Conservation (phyloP, 116 monocot genomes). For the Cymodocea nodosa region DNA sequence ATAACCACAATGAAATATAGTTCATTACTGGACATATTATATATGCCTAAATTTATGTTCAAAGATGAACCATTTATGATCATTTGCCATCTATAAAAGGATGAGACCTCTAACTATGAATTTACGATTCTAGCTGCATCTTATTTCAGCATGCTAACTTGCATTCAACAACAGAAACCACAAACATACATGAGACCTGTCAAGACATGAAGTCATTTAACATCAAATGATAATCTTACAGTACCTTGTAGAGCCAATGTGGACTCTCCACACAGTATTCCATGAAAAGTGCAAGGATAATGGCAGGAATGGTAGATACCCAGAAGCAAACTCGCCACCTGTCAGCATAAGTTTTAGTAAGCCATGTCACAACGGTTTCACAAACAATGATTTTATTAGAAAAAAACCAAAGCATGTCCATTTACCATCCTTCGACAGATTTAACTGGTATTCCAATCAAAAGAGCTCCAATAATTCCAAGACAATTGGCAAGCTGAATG, state of each 20-base stretch:
- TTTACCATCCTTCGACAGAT: constrained; percentile 10
- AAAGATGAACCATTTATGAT: no score
- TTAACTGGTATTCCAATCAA: constrained; percentile 78
- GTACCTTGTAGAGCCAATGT: constrained; percentile 95
- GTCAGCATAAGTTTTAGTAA: constrained; percentile 3
- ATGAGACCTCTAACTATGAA: no score
- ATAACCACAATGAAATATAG: not conserved
- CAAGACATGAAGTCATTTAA: no score
- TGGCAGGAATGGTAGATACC: constrained; percentile 68
- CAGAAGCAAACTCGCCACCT: constrained; percentile 99
- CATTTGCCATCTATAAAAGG: no score
- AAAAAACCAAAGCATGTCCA: not conserved
- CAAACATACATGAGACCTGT: no score
- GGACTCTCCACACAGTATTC: constrained; percentile 97
- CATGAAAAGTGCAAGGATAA: constrained; percentile 61
- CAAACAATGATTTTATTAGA: no score
- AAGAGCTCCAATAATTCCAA: constrained; percentile 78
- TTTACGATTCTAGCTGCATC: no score
- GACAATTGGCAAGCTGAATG: constrained; percentile 95
- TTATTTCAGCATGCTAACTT: no score
- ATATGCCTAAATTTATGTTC: no score
- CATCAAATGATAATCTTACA: not conserved
- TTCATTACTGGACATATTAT: no score
- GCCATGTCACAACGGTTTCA: no score
- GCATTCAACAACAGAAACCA: not conserved